Evolutionary conservation across 768 basidiomycete genomes (phyloP).

Genomic region (Mycena venus): DNA sequence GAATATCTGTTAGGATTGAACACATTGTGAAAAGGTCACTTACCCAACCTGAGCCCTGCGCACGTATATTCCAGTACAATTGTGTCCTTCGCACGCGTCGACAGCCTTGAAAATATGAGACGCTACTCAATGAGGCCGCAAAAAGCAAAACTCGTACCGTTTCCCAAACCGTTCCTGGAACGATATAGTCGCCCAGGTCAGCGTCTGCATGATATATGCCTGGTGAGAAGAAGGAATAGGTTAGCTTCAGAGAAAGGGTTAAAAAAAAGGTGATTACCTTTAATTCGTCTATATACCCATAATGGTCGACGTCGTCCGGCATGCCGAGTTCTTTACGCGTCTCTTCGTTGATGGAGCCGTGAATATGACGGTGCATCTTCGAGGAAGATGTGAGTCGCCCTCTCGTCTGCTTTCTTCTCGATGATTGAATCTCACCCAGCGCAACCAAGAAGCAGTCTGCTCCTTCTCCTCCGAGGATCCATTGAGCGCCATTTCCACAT

Average conservation of each 20-base stretch:
- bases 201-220: conserved; percentile 30
- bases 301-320: conserved; percentile 22
- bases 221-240: not conserved
- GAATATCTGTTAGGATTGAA: not conserved
- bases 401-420: too few species aligned
- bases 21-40: not conserved
- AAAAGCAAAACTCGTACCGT: not conserved
- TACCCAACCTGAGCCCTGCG: conserved; percentile 26
- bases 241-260: not conserved
- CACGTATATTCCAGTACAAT: conserved; percentile 33
- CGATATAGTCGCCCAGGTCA: conserved; percentile 29
- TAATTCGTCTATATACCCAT: conserved; percentile 27
- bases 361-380: conserved; percentile 29
- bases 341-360: conserved; percentile 25
- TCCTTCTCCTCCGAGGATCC: conserved; percentile 34
- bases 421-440: too few species aligned
- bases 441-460: conserved; percentile 28
- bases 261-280: not conserved
- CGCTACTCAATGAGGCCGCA: not conserved
- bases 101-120: conserved; percentile 10
- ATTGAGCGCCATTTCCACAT: conserved; percentile 30
- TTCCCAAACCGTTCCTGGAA: conserved; percentile 29
- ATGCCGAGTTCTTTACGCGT: conserved; percentile 27
- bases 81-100: conserved; percentile 28
- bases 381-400: too few species aligned